Evolutionary conservation across 2,329 filamentous ascomycete species (phyloP).

Genomic region (Ceratocystiopsis brevicomis): DNA sequence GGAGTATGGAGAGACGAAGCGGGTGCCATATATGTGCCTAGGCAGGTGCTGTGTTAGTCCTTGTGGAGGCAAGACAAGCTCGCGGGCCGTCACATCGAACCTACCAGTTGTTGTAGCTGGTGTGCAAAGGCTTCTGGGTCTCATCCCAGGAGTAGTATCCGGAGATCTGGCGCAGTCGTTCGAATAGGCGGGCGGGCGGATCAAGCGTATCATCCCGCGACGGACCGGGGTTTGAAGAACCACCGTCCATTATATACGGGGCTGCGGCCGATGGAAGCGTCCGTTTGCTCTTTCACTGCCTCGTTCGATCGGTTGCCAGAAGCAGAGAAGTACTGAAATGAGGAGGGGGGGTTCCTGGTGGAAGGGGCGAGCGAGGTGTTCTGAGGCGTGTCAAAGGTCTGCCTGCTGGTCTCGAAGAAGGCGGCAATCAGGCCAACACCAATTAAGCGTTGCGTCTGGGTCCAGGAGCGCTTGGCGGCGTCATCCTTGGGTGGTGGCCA

Average conservation of each 20-base stretch:
- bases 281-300: too few species aligned
- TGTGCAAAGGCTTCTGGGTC: constrained; percentile 34
- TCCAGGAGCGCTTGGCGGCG: too few species aligned
- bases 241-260: constrained; percentile 25
- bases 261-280: too few species aligned
- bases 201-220: constrained; percentile 36
- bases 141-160: constrained; percentile 59
- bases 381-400: too few species aligned
- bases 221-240: constrained; percentile 13
- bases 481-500: too few species aligned
- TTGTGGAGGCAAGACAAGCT: background rate
- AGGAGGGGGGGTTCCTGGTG: too few species aligned
- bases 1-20: constrained; percentile 32
- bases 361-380: too few species aligned
- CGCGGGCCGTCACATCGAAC: constrained; percentile 2
- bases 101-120: constrained; percentile 77
- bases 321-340: too few species aligned
- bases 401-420: too few species aligned
- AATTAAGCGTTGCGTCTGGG: too few species aligned
- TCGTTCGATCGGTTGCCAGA: too few species aligned
- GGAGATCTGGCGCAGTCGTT: constrained; percentile 52
- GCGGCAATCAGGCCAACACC: too few species aligned
- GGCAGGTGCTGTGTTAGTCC: background rate
- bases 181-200: constrained; percentile 49
- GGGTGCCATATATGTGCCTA: constrained; percentile 49